Percentiles rank a stretch among this genome's conserved stretches.
Evolutionary conservation across 148 eudicot species (phyloP).

Genomic region (Beta vulgaris): DNA sequence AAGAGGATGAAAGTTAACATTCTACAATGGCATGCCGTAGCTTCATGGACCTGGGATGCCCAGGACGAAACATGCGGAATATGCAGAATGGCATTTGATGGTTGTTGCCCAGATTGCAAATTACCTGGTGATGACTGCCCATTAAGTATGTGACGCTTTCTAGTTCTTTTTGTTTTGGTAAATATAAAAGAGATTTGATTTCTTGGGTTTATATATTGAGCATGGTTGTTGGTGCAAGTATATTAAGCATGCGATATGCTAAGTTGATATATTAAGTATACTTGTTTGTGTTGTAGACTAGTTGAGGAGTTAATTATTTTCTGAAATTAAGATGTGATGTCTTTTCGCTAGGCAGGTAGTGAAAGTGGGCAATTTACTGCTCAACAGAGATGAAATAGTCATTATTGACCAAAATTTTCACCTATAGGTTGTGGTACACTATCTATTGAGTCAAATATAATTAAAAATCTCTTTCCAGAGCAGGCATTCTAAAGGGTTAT

Average conservation of each 20-base stretch:
- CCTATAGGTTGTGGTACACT: not conserved
- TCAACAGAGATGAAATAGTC: not conserved
- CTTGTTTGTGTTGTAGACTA: not conserved
- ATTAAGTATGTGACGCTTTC: slow-evolving; percentile 54
- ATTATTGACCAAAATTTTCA: too few species aligned
- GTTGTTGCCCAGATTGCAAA: slow-evolving; percentile 98
- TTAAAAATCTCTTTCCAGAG: too few species aligned
- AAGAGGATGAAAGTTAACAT: slow-evolving; percentile 72
- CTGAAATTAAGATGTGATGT: not conserved
- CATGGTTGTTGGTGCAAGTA: too few species aligned
- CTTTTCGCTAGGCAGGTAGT: not conserved
- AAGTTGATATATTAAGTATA: too few species aligned
- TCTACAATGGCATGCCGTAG: slow-evolving; percentile 94
- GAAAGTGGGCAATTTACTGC: not conserved
- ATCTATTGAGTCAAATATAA: too few species aligned
- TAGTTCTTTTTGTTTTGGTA: not conserved
- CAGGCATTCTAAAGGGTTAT: not conserved
- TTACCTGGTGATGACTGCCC: slow-evolving; percentile 99
- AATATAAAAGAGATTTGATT: not conserved
- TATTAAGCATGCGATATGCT: too few species aligned
- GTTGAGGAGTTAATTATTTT: not conserved
- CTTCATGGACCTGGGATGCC: slow-evolving; percentile 99
- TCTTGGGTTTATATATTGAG: too few species aligned
- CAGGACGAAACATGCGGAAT: slow-evolving; percentile 98
- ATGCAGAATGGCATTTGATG: slow-evolving; percentile 97